Evolutionary conservation across 768 basidiomycete species (phyloP).

Genomic region (Pholiota microspora): DNA sequence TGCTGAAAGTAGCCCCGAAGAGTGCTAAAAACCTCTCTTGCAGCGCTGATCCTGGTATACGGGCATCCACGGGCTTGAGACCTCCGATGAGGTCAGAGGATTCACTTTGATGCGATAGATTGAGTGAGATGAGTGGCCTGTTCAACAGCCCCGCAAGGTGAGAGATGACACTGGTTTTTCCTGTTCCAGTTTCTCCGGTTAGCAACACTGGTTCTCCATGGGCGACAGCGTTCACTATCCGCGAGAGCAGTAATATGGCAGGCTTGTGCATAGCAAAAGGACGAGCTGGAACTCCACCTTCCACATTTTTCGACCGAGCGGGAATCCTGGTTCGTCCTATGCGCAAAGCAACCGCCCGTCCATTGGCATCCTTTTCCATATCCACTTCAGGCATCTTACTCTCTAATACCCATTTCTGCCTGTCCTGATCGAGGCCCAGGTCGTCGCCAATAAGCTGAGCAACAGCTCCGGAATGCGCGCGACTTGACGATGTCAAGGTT

Average conservation of each 20-base stretch:
- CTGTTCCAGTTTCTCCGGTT: constrained; percentile 98
- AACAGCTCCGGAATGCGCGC: constrained; percentile 46
- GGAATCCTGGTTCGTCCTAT: constrained; percentile 63
- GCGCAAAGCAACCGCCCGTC: constrained; percentile 50
- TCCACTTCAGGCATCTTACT: constrained; percentile 66
- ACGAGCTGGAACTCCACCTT: constrained; percentile 32
- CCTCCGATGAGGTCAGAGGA: constrained; percentile 92
- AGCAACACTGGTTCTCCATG: constrained; percentile 83
- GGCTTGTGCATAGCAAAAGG: constrained; percentile 91
- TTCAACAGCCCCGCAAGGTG: constrained; percentile 80
- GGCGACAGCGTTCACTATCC: constrained; percentile 72
- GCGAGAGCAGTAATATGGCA: constrained; percentile 73
- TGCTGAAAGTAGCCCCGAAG: constrained; percentile 85
- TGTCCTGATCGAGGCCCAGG: constrained; percentile 67
- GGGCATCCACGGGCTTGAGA: constrained; percentile 92
- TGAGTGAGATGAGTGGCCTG: constrained; percentile 80
- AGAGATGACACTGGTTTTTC: constrained; percentile 92
- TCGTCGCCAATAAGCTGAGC: constrained; percentile 55
- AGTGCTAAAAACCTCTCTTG: constrained; percentile 75
- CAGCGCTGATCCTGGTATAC: constrained; percentile 67
- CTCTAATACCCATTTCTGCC: constrained; percentile 67
- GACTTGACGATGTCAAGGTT: constrained; percentile 49
- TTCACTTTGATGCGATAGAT: constrained; percentile 95
- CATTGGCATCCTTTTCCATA: constrained; percentile 66
- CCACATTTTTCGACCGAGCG: constrained; percentile 38